These are phyloP conservation scores for Penicillium occitanis DNA, from an alignment of 2,329 filamentous ascomycete genomes.

Conservation along the genomic window DNA sequence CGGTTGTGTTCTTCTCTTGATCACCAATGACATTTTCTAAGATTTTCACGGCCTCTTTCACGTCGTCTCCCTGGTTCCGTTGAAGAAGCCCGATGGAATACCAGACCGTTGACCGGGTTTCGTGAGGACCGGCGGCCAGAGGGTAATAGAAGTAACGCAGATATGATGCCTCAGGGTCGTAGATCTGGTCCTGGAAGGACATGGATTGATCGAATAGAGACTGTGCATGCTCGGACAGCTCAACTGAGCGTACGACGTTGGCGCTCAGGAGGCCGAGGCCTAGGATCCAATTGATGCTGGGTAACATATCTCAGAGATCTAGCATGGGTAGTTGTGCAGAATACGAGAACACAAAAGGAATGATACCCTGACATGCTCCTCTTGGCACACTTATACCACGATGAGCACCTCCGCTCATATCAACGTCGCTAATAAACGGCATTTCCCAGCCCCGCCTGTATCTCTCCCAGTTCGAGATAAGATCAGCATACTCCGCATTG, in stretches of 20 bases:
- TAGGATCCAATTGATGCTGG: slow-evolving; percentile 15
- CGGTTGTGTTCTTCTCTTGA: slow-evolving; percentile 54
- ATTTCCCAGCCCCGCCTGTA: background rate
- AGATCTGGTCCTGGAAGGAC: slow-evolving; percentile 56
- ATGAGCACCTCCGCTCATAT: background rate
- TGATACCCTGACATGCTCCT: background rate
- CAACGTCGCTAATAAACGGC: background rate
- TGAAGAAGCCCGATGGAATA: slow-evolving; percentile 60
- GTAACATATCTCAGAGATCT: slow-evolving; percentile 4
- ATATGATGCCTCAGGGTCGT: slow-evolving; percentile 55
- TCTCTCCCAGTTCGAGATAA: background rate
- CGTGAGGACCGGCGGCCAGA: slow-evolving; percentile 49
- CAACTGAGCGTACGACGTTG: slow-evolving; percentile 7
- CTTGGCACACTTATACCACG: slow-evolving; percentile 7
- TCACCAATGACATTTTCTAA: slow-evolving; percentile 54
- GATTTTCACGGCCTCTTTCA: slow-evolving; percentile 53
- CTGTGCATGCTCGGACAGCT: slow-evolving; percentile 32
- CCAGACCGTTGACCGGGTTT: slow-evolving; percentile 59
- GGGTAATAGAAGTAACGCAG: slow-evolving; percentile 48
- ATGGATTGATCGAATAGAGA: slow-evolving; percentile 53
- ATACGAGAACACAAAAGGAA: background rate
- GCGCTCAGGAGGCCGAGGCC: slow-evolving; percentile 14
- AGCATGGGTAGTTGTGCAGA: background rate
- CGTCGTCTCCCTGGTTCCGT: slow-evolving; percentile 53
- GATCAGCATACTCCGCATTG: background rate